A percentile compares a stretch with the other conserved stretches of the same genome.
phyloP scores from a whole-genome alignment of 2,329 filamentous ascomycete species.

The Esteya vermicola region DNA sequence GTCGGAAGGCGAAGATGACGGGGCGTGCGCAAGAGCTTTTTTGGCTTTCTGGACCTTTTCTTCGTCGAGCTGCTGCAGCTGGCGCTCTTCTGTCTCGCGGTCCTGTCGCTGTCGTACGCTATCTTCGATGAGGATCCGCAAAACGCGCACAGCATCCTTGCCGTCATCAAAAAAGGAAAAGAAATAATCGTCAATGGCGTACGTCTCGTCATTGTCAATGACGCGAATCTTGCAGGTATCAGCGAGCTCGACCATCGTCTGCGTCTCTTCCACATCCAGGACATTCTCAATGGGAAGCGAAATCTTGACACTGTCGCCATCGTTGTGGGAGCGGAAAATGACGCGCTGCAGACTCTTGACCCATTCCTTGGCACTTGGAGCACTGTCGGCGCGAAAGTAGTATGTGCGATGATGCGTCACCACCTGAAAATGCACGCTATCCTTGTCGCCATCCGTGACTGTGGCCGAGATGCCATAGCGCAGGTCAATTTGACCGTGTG shows the following conservation, averaged over 20 bases:
- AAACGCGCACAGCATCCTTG: constrained; percentile 65
- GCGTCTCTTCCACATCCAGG: constrained; percentile 82
- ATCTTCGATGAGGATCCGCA: constrained; percentile 59
- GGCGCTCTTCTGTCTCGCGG: background rate
- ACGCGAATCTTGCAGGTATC: constrained; percentile 90
- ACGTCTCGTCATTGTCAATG: constrained; percentile 87
- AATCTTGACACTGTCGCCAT: constrained; percentile 94
- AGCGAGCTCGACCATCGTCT: constrained; percentile 69
- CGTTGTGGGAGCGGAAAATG: constrained; percentile 90
- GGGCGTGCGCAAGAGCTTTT: no score
- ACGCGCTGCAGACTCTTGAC: constrained; percentile 86
- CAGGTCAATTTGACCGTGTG: constrained; percentile 80
- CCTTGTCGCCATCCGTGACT: constrained; percentile 53
- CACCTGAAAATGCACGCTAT: constrained; percentile 63
- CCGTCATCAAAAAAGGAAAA: constrained; percentile 90
- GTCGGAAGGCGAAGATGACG: background rate
- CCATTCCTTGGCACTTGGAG: constrained; percentile 86
- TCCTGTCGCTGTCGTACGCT: constrained; percentile 29
- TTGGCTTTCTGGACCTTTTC: background rate
- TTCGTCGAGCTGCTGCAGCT: background rate
- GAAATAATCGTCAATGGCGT: constrained; percentile 94
- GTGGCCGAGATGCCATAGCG: constrained; percentile 83
- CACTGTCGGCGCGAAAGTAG: constrained; percentile 79
- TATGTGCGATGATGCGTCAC: constrained; percentile 73
- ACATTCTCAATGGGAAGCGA: constrained; percentile 79